phyloP scores from a whole-genome alignment of 805 yeast genomes.

The Myxozyma nipponensis region DNA sequence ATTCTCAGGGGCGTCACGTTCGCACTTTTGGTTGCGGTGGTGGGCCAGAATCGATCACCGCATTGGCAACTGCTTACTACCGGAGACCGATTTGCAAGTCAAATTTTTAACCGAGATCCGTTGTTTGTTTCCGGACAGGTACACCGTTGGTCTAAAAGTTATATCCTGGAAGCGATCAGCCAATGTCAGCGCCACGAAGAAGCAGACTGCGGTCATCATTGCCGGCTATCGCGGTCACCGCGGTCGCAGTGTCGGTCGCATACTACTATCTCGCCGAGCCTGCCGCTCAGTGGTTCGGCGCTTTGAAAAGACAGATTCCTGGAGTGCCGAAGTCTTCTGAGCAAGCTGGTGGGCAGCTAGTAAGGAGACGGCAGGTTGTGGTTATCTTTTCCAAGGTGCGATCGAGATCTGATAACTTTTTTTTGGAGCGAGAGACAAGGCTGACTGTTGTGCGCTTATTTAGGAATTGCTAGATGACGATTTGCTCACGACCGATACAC shows the following conservation, averaged over 20 bases:
- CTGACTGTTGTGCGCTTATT: neutral
- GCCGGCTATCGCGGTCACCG: slow-evolving; percentile 3
- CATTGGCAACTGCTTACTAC: too few relatives aligned
- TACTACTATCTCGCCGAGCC: slow-evolving; percentile 15
- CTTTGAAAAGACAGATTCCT: neutral
- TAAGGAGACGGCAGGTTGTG: slow-evolving; percentile 9
- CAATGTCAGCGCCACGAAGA: neutral
- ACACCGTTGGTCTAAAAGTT: too few relatives aligned
- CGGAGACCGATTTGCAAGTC: too few relatives aligned
- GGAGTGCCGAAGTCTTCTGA: neutral
- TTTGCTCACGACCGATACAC: slow-evolving; percentile 2
- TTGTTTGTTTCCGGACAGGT: too few relatives aligned
- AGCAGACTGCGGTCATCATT: neutral
- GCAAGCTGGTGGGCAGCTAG: neutral
- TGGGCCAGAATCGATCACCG: too few relatives aligned
- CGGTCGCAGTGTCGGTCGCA: slow-evolving; percentile 13
- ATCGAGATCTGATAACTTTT: neutral
- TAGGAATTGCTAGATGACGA: slow-evolving; percentile 1
- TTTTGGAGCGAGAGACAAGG: neutral
- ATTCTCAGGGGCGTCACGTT: too few relatives aligned
- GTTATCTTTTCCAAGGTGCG: slow-evolving; percentile 16
- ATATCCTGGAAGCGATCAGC: neutral
- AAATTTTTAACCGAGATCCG: too few relatives aligned
- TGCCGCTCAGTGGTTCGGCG: slow-evolving; percentile 7
- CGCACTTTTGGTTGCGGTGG: too few relatives aligned